Base-by-base conservation (phyloP, 371 early-diverging fungal genomes). In the Ordospora pajunii region DNA sequence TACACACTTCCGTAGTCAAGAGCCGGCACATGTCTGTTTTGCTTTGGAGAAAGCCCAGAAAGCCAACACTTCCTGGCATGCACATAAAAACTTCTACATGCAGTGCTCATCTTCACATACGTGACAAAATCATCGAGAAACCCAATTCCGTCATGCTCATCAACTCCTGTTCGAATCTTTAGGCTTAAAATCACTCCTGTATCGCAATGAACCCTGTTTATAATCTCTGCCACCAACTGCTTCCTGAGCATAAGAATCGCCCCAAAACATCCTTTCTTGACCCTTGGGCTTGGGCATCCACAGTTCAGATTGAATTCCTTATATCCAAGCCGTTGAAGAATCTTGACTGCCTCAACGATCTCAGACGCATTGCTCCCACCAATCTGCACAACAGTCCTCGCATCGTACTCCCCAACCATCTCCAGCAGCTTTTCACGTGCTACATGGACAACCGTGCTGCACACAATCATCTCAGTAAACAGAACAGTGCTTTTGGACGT, bases 51-150 rank as follows among this genome's bases (percentile, higher is more conserved):
- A 5, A 92, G 77, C 0, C 92, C 92, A 46, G 88, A 86, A 14
- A 93, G 85, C 83, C 89, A 88, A 43, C 91, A 91, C 77, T 91
- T 91, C 48, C 93, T 86, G 0, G 93, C 91, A 84, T 93, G 93
- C 8, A 93, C 86, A 75, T 91, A 89, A 65, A 92, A 80, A 77
- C 70, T 80, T 5, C 69, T 62, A 40, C 82, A 75, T 19, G 83
- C 53, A 19, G 87, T 87, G n/a, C 85, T 88, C 86, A 21, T 87
- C 27, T 63, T 66, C 37, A 86, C 80, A 32, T 53, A 40, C 11
- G 42, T 25, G 1, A 86, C 74, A 76, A 86, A 84, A 46, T 58
- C 65, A 12, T 73, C 42, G 46, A 86, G 79, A 52, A 82, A 84
- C 9, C 63, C 79, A 67, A 80, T 82, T 37, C 73, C 67, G 66